phyloP scores from a whole-genome alignment of 2,329 filamentous ascomycete species.

The Achaetomium macrosporum region DNA sequence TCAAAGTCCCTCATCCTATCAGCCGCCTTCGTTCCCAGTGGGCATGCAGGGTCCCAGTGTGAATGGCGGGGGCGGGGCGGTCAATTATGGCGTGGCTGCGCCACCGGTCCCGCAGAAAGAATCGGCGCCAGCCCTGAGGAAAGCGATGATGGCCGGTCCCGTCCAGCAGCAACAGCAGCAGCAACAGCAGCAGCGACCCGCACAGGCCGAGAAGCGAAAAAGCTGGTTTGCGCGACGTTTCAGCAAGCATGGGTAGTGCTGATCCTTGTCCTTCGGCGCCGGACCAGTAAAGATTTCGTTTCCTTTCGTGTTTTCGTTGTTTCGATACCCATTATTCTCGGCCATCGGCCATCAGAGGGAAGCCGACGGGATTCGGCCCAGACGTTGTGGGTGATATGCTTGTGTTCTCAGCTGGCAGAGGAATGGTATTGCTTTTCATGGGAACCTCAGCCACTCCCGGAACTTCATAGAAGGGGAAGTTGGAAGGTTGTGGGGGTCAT shows the following conservation, averaged over 20 bases:
- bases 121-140: constrained; percentile 23
- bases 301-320: constrained; percentile 3
- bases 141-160: constrained; percentile 18
- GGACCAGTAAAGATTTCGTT: neutral
- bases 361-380: neutral
- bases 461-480: neutral
- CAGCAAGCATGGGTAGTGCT: constrained; percentile 51
- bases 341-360: neutral
- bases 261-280: constrained; percentile 15
- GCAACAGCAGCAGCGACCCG: constrained; percentile 23
- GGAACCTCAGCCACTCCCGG: neutral
- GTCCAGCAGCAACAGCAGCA: constrained; percentile 19
- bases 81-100: constrained; percentile 12
- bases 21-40: constrained; percentile 36
- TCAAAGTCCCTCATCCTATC: constrained; percentile 37
- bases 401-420: neutral
- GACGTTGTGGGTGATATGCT: neutral
- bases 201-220: constrained; percentile 65
- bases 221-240: constrained; percentile 85
- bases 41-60: constrained; percentile 22
- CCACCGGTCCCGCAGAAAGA: constrained; percentile 33
- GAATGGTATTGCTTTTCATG: neutral
- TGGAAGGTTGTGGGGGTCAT: neutral
- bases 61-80: constrained; percentile 14
- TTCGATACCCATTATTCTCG: constrained; percentile 14